Base-by-base conservation (phyloP, 164 flowering plant genomes). In the Pachysandra terminalis region DNA sequence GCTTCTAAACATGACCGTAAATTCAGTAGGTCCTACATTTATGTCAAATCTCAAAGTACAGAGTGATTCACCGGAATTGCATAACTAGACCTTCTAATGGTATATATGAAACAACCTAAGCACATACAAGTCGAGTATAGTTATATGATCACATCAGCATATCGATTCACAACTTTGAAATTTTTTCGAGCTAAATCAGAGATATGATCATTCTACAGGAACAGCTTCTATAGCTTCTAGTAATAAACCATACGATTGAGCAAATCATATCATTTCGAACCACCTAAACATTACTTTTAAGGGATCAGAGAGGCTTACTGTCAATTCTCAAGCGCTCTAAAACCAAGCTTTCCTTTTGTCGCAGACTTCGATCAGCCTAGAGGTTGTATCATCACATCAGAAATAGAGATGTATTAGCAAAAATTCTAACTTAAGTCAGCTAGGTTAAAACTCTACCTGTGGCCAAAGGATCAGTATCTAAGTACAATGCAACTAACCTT, bases 291-390 rank as follows among this genome's bases (percentile, higher is more conserved):
- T 22, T 35, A 21, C 63, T 17, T 40, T 21, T 23, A 71, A n/a
- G 40, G 51, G 58, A 56, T 65, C 49, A 25, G 60, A 76, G 77
- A 74, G 61, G 59, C 97, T 86, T 91, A 90, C 97, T 94, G 83
- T 94, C 98, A 73, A 91, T 91, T 84, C 96, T 87, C 83, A 94
- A 81, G 24, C 98, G 93, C 84, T 94, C 96, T 73, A 94, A 75
- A 28, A 55, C 68, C 87, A 94, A 77, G 79, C 85, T 82, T 72
- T 90, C 92, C 67, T 86, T 90, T 79, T 94, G 97, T 51, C 98
- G 86, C 82, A 94, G 74, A 63, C 93, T 90, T 66, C 98, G 89
- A 80, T 94, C 97, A 81, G 96, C 98, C 97, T 91, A 78, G 62
- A 70, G 66, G 68, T 73, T 75, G 68, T 58, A 81, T 63, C 52